phyloP scores from a whole-genome alignment of 352 stramenopile genomes.

The Elongisporangium undulatum region DNA sequence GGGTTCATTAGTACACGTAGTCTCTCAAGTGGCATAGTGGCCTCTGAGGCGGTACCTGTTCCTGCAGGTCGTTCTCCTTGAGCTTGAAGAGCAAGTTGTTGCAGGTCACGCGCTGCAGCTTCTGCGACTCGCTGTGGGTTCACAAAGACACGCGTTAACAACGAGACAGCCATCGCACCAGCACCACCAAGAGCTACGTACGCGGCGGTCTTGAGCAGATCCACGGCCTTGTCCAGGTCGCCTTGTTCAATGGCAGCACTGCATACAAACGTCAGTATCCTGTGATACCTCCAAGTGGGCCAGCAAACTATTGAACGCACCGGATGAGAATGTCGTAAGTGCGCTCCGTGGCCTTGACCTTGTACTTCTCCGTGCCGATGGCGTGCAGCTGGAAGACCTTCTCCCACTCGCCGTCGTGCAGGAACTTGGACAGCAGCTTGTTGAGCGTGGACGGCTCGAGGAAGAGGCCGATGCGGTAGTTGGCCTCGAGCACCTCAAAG shows the following conservation, averaged over 20 bases:
- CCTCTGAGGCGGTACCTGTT: conserved; percentile 31
- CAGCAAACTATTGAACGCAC: conserved; percentile 9
- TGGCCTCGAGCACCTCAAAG: conserved; percentile 75
- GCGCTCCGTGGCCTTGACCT: conserved; percentile 79
- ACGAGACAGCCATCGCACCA: conserved; percentile 7
- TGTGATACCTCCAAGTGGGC: background rate
- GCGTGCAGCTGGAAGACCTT: conserved; percentile 77
- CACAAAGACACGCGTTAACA: conserved; percentile 4
- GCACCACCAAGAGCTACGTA: conserved; percentile 21
- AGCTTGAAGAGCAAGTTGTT: conserved; percentile 86
- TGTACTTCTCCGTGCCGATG: conserved; percentile 74
- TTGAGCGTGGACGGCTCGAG: conserved; percentile 76
- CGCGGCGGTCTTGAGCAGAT: conserved; percentile 68
- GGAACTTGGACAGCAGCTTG: conserved; percentile 81
- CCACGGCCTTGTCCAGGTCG: conserved; percentile 69
- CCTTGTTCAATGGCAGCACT: conserved; percentile 68
- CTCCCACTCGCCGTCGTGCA: conserved; percentile 71
- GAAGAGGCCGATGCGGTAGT: conserved; percentile 83
- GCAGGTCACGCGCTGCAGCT: conserved; percentile 82
- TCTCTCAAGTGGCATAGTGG: background rate
- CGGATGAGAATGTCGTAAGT: conserved; percentile 85
- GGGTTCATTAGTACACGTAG: background rate
- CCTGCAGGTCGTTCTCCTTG: conserved; percentile 71
- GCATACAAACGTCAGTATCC: background rate
- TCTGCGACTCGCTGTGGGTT: conserved; percentile 44